Percentiles rank a stretch among this genome's conserved stretches.
These are phyloP conservation scores for Auxenochlorella pyrenoidosa DNA, from an alignment of 139 green algal species.

Conservation along the genomic window DNA sequence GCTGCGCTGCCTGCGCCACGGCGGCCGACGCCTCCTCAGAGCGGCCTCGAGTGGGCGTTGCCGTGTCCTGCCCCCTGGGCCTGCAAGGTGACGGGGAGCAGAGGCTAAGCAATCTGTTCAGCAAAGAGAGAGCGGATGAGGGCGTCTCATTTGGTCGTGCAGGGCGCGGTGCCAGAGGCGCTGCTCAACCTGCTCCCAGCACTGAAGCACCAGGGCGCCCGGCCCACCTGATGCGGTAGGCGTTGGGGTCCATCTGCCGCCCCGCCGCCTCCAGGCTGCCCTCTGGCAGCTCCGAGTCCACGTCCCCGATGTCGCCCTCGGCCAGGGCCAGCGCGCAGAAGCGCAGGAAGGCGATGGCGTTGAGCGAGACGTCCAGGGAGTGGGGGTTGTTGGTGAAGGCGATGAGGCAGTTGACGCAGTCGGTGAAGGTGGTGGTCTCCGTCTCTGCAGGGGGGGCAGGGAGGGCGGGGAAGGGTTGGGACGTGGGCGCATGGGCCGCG, in stretches of 20 bases:
- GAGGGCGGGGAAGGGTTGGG: neutral
- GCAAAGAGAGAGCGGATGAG: no score
- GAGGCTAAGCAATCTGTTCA: no score
- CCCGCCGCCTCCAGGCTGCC: conserved; percentile 31
- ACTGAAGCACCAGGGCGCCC: no score
- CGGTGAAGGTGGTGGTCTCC: conserved; percentile 97
- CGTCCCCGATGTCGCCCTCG: conserved; percentile 89
- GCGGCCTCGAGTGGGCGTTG: conserved; percentile 1
- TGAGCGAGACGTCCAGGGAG: conserved; percentile 93
- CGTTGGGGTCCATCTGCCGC: conserved; percentile 37
- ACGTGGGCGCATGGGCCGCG: no score
- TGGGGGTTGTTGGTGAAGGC: conserved; percentile 99
- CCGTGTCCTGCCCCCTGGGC: conserved; percentile 10
- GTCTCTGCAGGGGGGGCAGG: conserved; percentile 73
- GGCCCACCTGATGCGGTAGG: conserved; percentile 51
- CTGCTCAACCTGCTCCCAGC: no score
- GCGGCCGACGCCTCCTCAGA: neutral
- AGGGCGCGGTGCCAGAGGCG: no score
- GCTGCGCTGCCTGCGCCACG: neutral
- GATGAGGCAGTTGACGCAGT: conserved; percentile 99
- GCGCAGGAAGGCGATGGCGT: conserved; percentile 97
- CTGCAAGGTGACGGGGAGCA: neutral
- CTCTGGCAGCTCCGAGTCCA: conserved; percentile 59
- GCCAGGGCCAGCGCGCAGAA: conserved; percentile 97
- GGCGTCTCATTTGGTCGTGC: no score